Evolutionary conservation across 768 basidiomycete species (phyloP).

Genomic region (Tylopilus felleus): DNA sequence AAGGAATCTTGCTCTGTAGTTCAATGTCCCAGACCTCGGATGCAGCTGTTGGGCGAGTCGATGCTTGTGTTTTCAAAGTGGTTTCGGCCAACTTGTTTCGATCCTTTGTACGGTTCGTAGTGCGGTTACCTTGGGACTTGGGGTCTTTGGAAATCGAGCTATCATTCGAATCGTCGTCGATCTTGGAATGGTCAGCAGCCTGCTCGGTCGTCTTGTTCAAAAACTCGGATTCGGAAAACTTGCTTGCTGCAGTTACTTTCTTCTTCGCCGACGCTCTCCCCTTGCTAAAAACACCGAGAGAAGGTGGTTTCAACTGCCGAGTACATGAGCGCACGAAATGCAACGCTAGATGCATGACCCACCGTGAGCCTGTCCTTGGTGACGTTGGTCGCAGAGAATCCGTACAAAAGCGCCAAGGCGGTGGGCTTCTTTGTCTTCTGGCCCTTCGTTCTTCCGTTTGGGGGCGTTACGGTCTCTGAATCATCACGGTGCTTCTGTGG

Average conservation of each 20-base stretch:
- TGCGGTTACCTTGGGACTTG: constrained; percentile 3
- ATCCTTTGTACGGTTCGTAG: constrained; percentile 1
- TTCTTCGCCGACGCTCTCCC: constrained; percentile 34
- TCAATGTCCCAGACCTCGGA: constrained; percentile 62
- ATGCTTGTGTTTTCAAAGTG: neutral
- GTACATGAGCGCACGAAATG: neutral
- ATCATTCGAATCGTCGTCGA: constrained; percentile 3
- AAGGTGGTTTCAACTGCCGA: constrained; percentile 29
- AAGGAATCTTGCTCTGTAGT: constrained; percentile 28
- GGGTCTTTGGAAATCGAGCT: constrained; percentile 16
- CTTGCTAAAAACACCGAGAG: constrained; percentile 36
- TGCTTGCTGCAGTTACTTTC: constrained; percentile 9
- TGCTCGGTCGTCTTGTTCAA: constrained; percentile 31
- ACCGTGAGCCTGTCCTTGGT: constrained; percentile 38
- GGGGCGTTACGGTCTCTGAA: neutral
- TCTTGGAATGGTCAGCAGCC: constrained; percentile 4
- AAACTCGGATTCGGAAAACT: constrained; percentile 46
- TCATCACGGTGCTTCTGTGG: constrained; percentile 9
- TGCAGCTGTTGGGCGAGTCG: constrained; percentile 11
- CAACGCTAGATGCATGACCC: neutral
- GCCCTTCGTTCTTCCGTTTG: constrained; percentile 13
- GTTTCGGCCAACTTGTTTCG: neutral
- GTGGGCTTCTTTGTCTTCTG: constrained; percentile 25
- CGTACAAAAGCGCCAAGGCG: constrained; percentile 36
- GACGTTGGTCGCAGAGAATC: constrained; percentile 37